Evolutionary conservation across 257 asterid genomes (phyloP).

Genomic region (Scutellaria barbata): DNA sequence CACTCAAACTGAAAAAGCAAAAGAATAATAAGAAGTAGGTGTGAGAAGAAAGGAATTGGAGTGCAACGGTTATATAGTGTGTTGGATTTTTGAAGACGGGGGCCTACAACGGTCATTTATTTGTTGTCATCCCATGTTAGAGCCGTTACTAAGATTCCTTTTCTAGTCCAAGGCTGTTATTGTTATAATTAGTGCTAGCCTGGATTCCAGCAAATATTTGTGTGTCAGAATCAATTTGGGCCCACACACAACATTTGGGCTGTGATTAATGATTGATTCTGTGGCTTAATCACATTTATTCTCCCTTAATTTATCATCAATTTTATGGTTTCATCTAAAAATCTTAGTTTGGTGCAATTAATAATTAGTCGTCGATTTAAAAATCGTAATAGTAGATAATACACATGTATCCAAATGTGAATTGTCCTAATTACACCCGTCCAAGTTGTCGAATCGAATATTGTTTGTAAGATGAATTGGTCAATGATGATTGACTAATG

Average conservation of each 20-base stretch:
- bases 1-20: background rate
- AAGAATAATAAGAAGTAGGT: background rate
- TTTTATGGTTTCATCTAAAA: too few relatives aligned
- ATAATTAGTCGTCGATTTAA: background rate
- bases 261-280: slow-evolving; percentile 37
- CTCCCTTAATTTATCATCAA: background rate
- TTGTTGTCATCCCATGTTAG: slow-evolving; percentile 62
- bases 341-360: too few relatives aligned
- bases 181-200: slow-evolving; percentile 42
- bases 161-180: background rate
- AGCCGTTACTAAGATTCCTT: slow-evolving; percentile 72
- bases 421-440: slow-evolving; percentile 1
- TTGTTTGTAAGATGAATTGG: slow-evolving; percentile 34
- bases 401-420: slow-evolving; percentile 27
- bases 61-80: slow-evolving; percentile 47
- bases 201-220: slow-evolving; percentile 55
- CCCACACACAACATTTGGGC: slow-evolving; percentile 36
- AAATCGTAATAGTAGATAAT: slow-evolving; percentile 19
- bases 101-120: slow-evolving; percentile 73
- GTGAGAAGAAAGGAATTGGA: slow-evolving; percentile 12
- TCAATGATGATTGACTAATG: slow-evolving; percentile 16
- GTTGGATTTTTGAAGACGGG: slow-evolving; percentile 8
- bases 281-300: slow-evolving; percentile 26
- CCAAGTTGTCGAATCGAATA: slow-evolving; percentile 24
- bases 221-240: slow-evolving; percentile 52